Evolutionary conservation across 2,329 filamentous ascomycete species (phyloP).

Genomic region (Claviceps quebecensis): DNA sequence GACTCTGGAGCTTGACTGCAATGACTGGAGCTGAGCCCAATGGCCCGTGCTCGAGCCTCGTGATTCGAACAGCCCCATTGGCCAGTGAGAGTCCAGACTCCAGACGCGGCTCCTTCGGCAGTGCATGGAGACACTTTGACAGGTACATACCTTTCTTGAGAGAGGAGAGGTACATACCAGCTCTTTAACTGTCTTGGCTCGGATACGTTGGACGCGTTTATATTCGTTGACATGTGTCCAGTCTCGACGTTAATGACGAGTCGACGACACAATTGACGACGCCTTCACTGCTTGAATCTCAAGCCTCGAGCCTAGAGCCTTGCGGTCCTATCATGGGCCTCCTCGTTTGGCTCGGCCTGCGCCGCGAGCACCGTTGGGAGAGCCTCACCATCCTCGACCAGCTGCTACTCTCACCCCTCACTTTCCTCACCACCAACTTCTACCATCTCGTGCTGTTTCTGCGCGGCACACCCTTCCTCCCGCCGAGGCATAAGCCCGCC

Average conservation of each 20-base stretch:
- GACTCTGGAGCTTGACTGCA: not conserved
- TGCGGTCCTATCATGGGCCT: constrained; percentile 26
- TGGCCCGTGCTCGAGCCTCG: not conserved
- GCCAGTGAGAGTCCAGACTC: too few relatives aligned
- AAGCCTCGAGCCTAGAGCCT: not conserved
- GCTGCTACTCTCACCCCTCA: constrained; percentile 54
- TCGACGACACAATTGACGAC: too few relatives aligned
- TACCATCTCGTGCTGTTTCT: constrained; percentile 53
- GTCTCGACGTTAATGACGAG: too few relatives aligned
- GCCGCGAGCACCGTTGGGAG: constrained; percentile 33
- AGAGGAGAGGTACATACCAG: too few relatives aligned
- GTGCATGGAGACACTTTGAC: too few relatives aligned
- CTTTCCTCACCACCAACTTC: constrained; percentile 44
- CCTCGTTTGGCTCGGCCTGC: constrained; percentile 31
- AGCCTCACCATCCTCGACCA: constrained; percentile 43
- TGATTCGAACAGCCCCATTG: too few relatives aligned
- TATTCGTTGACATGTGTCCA: too few relatives aligned
- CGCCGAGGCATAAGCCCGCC: constrained; percentile 37
- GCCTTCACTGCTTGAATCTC: not conserved
- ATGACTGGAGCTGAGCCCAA: not conserved
- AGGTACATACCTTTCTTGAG: too few relatives aligned
- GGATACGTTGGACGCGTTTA: too few relatives aligned
- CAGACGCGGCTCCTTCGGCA: too few relatives aligned
- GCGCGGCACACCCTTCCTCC: constrained; percentile 49
- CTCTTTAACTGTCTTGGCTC: too few relatives aligned